Evolutionary conservation across 495 filamentous ascomycete genomes (phyloP).

Genomic region (Stereocaulon alpinum): DNA sequence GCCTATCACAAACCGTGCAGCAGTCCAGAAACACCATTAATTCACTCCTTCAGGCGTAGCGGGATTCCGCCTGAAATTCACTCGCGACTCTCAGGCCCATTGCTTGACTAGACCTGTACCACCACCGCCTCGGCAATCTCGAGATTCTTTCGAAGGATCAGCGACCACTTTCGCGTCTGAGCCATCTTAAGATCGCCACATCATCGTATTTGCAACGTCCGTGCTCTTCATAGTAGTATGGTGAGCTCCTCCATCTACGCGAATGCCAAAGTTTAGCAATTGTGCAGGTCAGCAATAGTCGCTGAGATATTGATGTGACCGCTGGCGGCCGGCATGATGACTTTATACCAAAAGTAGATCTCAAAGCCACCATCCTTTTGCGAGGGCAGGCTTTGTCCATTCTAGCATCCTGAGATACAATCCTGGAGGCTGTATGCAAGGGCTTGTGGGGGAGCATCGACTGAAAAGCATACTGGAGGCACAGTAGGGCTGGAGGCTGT

Average conservation of each 20-base stretch:
- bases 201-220: not conserved
- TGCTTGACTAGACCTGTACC: not conserved
- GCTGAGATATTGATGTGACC: not conserved
- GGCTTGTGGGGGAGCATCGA: not conserved
- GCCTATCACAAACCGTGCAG: not conserved
- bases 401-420: not conserved
- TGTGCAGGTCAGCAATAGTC: not conserved
- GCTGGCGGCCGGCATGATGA: not conserved
- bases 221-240: not conserved
- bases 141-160: not conserved
- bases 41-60: slow-evolving; percentile 8
- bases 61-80: not conserved
- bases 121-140: not conserved
- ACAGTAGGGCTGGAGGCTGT: not conserved
- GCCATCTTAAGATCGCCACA: not conserved
- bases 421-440: not conserved
- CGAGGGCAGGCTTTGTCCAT: not conserved
- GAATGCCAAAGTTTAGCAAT: not conserved
- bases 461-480: not conserved
- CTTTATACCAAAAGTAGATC: not conserved
- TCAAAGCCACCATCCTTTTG: not conserved
- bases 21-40: slow-evolving; percentile 3
- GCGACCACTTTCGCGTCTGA: not conserved
- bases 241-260: not conserved
- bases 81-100: not conserved